Evolutionary conservation across 1,284 basidiomycete species (phyloP).

Genomic region (Porogramme epimiltina): DNA sequence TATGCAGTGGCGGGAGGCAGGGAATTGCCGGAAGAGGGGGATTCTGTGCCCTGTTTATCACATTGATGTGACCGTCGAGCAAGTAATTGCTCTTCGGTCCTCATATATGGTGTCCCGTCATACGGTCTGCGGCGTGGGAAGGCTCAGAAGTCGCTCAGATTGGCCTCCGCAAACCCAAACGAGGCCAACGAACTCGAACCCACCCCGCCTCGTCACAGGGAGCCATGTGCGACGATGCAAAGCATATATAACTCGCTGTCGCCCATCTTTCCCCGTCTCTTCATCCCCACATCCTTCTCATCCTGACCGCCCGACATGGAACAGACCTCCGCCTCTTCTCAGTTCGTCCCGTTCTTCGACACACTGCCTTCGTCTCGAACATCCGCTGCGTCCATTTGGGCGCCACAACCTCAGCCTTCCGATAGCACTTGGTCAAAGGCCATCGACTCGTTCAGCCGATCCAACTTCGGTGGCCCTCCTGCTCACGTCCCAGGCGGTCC

Average conservation of each 20-base stretch:
- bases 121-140: constrained; percentile 20
- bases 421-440: constrained; percentile 66
- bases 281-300: constrained; percentile 21
- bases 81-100: constrained; percentile 11
- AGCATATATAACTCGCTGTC: constrained; percentile 26
- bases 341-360: constrained; percentile 34
- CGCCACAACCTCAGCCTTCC: constrained; percentile 69
- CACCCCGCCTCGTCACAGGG: neutral
- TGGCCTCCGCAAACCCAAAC: constrained; percentile 23
- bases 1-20: constrained; percentile 11
- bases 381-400: constrained; percentile 68
- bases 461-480: constrained; percentile 37
- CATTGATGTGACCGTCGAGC: constrained; percentile 24
- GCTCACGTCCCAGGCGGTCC: neutral
- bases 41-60: constrained; percentile 16
- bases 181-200: constrained; percentile 6
- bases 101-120: constrained; percentile 10
- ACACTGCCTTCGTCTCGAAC: constrained; percentile 24
- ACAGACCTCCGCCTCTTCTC: constrained; percentile 21
- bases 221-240: too few species aligned
- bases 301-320: constrained; percentile 27
- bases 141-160: constrained; percentile 18
- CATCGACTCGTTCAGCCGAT: constrained; percentile 58
- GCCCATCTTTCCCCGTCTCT: constrained; percentile 12
- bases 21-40: constrained; percentile 1